Evolutionary conservation across 208 protist species (phyloP).

Genomic region (Acanthamoeba lenticulata): DNA sequence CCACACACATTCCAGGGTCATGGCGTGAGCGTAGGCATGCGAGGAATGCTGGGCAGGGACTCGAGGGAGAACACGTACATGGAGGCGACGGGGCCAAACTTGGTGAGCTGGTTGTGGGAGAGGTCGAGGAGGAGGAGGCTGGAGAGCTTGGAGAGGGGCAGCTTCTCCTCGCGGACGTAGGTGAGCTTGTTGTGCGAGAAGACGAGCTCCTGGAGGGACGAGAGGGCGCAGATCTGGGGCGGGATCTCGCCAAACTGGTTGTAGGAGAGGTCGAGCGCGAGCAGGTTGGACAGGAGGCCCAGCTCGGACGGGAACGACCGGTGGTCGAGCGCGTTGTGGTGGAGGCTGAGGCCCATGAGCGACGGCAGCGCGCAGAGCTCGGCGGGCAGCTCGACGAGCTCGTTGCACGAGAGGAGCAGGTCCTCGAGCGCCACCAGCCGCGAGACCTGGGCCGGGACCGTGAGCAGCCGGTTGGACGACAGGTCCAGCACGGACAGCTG

Average conservation of each 20-base stretch:
- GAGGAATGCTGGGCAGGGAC: not conserved
- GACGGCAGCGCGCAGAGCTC: constrained; percentile 24
- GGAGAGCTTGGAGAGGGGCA: constrained; percentile 42
- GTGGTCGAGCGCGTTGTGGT: constrained; percentile 63
- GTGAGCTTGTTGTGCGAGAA: constrained; percentile 66
- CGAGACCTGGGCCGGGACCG: not conserved
- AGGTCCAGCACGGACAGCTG: constrained; percentile 44
- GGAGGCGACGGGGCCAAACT: constrained; percentile 50
- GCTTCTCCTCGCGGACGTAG: constrained; percentile 68
- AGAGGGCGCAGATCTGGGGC: constrained; percentile 44
- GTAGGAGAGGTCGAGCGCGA: constrained; percentile 65
- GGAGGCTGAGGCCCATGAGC: constrained; percentile 56
- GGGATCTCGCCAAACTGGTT: constrained; percentile 62
- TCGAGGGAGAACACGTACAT: not conserved
- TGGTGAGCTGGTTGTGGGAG: constrained; percentile 56
- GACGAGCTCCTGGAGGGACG: constrained; percentile 52
- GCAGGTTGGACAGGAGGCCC: not conserved
- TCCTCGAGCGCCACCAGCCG: constrained; percentile 23
- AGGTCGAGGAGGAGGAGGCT: constrained; percentile 38
- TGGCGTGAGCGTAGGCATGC: not conserved
- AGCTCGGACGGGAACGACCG: constrained; percentile 41
- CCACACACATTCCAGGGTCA: not conserved
- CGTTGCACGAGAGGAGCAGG: constrained; percentile 46
- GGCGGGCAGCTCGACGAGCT: constrained; percentile 2
- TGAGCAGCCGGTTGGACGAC: constrained; percentile 14